These are phyloP conservation scores for Asterophora lycoperdoides DNA, from an alignment of 768 basidiomycete species.

Conservation along the genomic window DNA sequence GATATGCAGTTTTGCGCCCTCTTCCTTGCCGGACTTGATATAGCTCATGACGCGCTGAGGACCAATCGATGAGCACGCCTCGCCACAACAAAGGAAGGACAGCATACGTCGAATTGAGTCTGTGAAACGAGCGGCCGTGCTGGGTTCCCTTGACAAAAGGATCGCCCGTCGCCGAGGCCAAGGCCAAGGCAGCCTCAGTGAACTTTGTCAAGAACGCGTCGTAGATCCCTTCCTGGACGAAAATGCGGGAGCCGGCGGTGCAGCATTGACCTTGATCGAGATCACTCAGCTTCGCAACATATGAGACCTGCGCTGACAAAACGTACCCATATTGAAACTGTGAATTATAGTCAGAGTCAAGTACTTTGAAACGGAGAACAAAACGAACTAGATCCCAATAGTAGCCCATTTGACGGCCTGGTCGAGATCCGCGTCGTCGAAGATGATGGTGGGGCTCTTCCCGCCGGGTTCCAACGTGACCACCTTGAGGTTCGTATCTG, in stretches of 20 bases:
- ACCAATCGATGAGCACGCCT: no score
- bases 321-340: constrained; percentile 35
- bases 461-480: constrained; percentile 82
- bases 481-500: constrained; percentile 79
- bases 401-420: constrained; percentile 70
- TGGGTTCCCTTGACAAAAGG: constrained; percentile 53
- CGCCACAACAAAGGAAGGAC: no score
- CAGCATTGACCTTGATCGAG: constrained; percentile 53
- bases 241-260: constrained; percentile 80
- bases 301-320: no score
- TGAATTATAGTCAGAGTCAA: background rate
- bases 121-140: constrained; percentile 73
- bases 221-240: constrained; percentile 76
- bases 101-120: constrained; percentile 57
- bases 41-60: constrained; percentile 65
- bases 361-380: background rate
- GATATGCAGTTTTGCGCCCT: constrained; percentile 57
- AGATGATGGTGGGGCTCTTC: constrained; percentile 69
- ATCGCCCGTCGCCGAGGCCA: constrained; percentile 52
- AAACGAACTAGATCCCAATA: constrained; percentile 65
- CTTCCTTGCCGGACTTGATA: constrained; percentile 68
- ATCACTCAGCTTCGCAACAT: background rate
- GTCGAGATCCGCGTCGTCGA: constrained; percentile 69
- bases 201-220: constrained; percentile 69
- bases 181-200: constrained; percentile 39